Conservation (phyloP, 2,329 filamentous ascomycete genomes). For the Lizonia empirigonia region DNA sequence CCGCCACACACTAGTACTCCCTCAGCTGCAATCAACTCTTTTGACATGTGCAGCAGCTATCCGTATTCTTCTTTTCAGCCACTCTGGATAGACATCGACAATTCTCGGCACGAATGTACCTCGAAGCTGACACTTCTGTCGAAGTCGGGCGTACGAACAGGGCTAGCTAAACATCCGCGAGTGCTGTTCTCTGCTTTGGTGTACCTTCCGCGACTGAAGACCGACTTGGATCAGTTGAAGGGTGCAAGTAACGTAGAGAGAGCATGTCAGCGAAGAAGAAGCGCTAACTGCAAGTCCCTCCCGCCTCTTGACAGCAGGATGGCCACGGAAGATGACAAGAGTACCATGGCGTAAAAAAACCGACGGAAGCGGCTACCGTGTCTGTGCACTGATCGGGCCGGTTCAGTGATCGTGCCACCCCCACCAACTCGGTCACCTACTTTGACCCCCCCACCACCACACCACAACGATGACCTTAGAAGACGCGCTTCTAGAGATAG, state of each 20-base stretch:
- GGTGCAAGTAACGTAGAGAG: no score
- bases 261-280: neutral
- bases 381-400: no score
- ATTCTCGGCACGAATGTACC: no score
- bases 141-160: neutral
- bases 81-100: no score
- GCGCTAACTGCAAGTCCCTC: constrained; percentile 1
- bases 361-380: neutral
- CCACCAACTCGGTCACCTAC: no score
- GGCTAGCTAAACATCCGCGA: neutral
- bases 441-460: no score
- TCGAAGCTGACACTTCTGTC: no score
- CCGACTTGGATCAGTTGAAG: neutral
- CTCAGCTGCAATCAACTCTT: neutral
- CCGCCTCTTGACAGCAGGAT: neutral
- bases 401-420: no score
- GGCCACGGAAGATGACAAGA: constrained; percentile 2
- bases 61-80: no score
- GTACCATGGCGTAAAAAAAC: neutral
- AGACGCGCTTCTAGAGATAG: no score
- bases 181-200: neutral
- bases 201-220: neutral
- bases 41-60: neutral
- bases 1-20: neutral
- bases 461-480: no score